Evolutionary conservation across 78 protist species (phyloP).

Genomic region (Capsaspora owczarzaki): DNA sequence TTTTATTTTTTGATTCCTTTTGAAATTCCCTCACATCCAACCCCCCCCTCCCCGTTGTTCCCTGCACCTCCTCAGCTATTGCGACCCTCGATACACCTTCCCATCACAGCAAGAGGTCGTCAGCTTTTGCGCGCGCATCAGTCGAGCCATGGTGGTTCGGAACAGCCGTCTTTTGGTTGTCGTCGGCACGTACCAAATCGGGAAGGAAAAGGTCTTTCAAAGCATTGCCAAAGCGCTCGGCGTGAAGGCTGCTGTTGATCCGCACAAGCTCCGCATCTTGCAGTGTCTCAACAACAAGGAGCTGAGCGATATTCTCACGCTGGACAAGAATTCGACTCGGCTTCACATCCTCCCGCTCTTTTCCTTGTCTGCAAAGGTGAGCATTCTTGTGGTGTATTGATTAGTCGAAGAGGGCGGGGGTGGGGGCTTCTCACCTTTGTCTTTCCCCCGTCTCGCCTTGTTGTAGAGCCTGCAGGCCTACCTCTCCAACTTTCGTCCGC

Average conservation of each 20-base stretch:
- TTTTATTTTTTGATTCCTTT: not conserved
- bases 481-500: not conserved
- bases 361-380: too few relatives aligned
- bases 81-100: conserved; percentile 53
- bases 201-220: conserved; percentile 63
- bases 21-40: not conserved
- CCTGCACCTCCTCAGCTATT: conserved; percentile 63
- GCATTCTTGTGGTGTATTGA: too few relatives aligned
- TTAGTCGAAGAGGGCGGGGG: too few relatives aligned
- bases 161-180: conserved; percentile 28
- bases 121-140: conserved; percentile 19
- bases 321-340: conserved; percentile 13
- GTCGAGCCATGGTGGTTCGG: conserved; percentile 12
- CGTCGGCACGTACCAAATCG: conserved; percentile 67
- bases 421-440: too few relatives aligned
- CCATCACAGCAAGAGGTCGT: conserved; percentile 63
- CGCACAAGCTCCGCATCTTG: conserved; percentile 16
- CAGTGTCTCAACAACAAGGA: conserved; percentile 18
- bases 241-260: conserved; percentile 10
- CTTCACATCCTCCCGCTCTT: too few relatives aligned
- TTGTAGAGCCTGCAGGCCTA: not conserved
- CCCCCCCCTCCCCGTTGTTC: not conserved
- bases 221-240: conserved; percentile 33
- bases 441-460: too few relatives aligned
- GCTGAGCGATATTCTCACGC: conserved; percentile 9